phyloP scores from a whole-genome alignment of 805 yeast species.

The Candida sonorensis region DNA sequence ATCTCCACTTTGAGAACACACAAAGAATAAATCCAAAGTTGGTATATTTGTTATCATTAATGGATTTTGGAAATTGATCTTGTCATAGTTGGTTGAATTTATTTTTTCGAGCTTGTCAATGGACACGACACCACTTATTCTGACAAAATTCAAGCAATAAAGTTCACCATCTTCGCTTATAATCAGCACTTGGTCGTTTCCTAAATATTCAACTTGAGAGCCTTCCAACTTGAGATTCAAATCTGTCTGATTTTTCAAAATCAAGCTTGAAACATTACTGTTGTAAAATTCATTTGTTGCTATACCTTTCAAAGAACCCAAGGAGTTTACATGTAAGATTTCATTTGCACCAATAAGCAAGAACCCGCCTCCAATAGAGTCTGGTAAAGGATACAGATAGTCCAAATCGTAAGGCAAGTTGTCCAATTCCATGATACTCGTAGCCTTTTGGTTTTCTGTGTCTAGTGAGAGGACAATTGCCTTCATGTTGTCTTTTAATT shows the following conservation, averaged over 20 bases:
- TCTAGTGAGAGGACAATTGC: conserved; percentile 67
- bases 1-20: conserved; percentile 57
- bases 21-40: conserved; percentile 41
- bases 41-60: conserved; percentile 33
- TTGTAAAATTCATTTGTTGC: conserved; percentile 53
- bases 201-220: conserved; percentile 31
- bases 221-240: conserved; percentile 52
- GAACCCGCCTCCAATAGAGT: conserved; percentile 65
- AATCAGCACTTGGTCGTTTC: conserved; percentile 31
- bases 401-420: conserved; percentile 72
- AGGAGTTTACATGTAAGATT: conserved; percentile 69
- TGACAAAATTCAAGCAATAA: conserved; percentile 26
- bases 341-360: conserved; percentile 70
- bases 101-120: conserved; percentile 21
- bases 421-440: conserved; percentile 58
- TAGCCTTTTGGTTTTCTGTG: conserved; percentile 46
- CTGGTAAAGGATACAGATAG: conserved; percentile 52
- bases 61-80: conserved; percentile 28
- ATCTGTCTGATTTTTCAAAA: conserved; percentile 39
- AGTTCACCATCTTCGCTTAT: conserved; percentile 38
- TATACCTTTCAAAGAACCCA: conserved; percentile 59
- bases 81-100: conserved; percentile 14
- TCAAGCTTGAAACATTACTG: conserved; percentile 30
- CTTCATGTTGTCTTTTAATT: conserved; percentile 54
- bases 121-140: conserved; percentile 29